A percentile compares a stretch with the other conserved stretches of the same genome.
phyloP scores from a whole-genome alignment of 345 rosid species.

The Eucalyptus urophylla region DNA sequence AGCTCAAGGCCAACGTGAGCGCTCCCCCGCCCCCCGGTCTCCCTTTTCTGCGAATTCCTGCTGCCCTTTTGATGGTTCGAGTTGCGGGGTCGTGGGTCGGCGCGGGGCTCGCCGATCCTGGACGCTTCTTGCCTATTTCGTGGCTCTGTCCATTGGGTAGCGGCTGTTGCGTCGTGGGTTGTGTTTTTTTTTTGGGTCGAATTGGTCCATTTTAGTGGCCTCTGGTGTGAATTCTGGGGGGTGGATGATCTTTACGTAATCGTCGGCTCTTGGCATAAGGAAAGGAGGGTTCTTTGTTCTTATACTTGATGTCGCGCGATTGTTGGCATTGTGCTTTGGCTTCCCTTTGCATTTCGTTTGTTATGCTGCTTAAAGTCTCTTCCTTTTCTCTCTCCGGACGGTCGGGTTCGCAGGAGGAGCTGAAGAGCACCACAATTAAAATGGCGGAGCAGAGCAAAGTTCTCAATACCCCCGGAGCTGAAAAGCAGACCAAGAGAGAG shows the following conservation, averaged over 20 bases:
- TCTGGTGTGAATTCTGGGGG: background rate
- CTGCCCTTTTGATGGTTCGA: background rate
- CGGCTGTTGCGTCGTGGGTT: background rate
- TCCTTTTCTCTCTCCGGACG: background rate
- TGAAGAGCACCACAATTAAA: slow-evolving; percentile 65
- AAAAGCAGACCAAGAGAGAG: slow-evolving; percentile 86
- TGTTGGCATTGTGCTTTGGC: background rate
- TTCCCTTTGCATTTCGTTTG: background rate
- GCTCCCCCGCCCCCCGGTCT: background rate
- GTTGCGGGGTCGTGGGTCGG: background rate
- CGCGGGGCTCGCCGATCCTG: background rate
- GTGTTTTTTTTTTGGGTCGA: background rate
- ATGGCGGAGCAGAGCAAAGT: slow-evolving; percentile 92
- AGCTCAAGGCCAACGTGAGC: slow-evolving; percentile 82
- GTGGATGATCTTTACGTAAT: background rate
- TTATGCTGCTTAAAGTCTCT: background rate
- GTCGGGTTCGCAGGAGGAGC: slow-evolving; percentile 42
- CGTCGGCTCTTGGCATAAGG: background rate
- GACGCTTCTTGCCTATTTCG: background rate
- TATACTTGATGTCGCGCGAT: background rate
- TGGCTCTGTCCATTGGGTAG: background rate
- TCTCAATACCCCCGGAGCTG: slow-evolving; percentile 79
- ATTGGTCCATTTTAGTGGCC: background rate
- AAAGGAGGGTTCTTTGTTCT: background rate
- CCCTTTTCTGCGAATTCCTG: background rate